phyloP scores from a whole-genome alignment of 345 rosid genomes.

The Citrus medica region DNA sequence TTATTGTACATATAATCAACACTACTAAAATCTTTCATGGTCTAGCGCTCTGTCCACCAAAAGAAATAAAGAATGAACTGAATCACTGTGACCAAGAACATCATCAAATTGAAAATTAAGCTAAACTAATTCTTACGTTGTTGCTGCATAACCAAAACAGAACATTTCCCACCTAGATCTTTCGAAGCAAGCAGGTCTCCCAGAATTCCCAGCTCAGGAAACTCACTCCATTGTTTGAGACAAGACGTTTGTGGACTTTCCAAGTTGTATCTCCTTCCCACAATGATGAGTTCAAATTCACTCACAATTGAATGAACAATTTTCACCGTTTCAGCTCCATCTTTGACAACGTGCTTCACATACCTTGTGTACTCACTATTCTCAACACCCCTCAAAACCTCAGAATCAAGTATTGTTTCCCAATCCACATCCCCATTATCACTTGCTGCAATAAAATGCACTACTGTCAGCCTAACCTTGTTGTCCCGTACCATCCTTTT shows the following conservation, averaged over 20 bases:
- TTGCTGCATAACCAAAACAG: slow-evolving; percentile 19
- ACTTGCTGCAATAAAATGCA: neutral
- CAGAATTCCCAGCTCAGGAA: slow-evolving; percentile 22
- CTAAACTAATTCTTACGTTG: slow-evolving; percentile 4
- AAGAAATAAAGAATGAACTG: too few relatives aligned
- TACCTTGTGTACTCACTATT: neutral
- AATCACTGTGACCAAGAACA: neutral
- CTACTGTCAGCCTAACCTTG: slow-evolving; percentile 7
- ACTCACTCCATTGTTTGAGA: slow-evolving; percentile 21
- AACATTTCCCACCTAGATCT: slow-evolving; percentile 12
- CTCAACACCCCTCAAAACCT: slow-evolving; percentile 8
- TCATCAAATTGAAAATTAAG: neutral
- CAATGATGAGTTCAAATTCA: slow-evolving; percentile 13
- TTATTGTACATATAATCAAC: neutral
- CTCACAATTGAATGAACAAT: slow-evolving; percentile 4
- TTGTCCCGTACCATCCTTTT: slow-evolving; percentile 10
- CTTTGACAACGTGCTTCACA: neutral
- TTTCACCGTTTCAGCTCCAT: slow-evolving; percentile 14
- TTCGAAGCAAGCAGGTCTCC: slow-evolving; percentile 24
- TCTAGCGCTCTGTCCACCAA: too few relatives aligned
- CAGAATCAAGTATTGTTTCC: slow-evolving; percentile 22
- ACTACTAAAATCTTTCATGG: too few relatives aligned
- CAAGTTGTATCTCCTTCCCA: slow-evolving; percentile 15
- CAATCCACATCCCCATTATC: neutral
- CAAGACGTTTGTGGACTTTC: slow-evolving; percentile 8